Evolutionary conservation across 2,329 filamentous ascomycete genomes (phyloP), one percentile per base, ranked within the genome.

Genomic region (Aspergillus caelatus): DNA sequence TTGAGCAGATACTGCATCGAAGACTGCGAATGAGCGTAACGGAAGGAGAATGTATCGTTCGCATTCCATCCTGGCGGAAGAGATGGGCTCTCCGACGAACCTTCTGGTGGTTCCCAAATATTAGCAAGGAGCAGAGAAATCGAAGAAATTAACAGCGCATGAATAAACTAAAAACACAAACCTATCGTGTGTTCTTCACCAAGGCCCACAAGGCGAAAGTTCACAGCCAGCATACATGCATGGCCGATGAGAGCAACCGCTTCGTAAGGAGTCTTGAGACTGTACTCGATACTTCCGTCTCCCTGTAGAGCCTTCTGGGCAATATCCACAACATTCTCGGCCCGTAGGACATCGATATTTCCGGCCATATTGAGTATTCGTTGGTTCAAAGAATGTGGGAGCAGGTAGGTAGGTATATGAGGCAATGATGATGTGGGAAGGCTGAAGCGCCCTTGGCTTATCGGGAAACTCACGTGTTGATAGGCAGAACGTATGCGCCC

Each of bases 21-120:
- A 0, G 93, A 96, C 75, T 96, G 92, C 28, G 87, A 83, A 77
- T 97, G 94, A 4, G 88, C 88, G 80, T 98, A 98, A 67, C 93
- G 88, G 78, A 98, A 97, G 61, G 90, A 87, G 75, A 92, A 90
- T 54, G 83, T 82, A 16, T 89, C 88, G 65, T 86, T 86, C 14
- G 88, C 82, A 77, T 97, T 97, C 95, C 95, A 98, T 79, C 88
- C 86, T 19, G 85, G 63, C 0, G 93, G 92, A 2, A 98, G 84
- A 36, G 88, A 63, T 48, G 68, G 63, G 54, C 55, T 68, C 46
- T 75, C 70, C 55, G 75, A 68, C 43, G 72, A 68, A 59, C 61
- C 66, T 63, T 74, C 74, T 78, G 57, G 9, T 60, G 21, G 39
- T 36, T 43, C 62, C 19, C 64, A 34, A 26, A 39, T 21, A 28